These are phyloP conservation scores for Chrysoporthe puriensis DNA, from an alignment of 2,329 filamentous ascomycete species.

Conservation along the genomic window DNA sequence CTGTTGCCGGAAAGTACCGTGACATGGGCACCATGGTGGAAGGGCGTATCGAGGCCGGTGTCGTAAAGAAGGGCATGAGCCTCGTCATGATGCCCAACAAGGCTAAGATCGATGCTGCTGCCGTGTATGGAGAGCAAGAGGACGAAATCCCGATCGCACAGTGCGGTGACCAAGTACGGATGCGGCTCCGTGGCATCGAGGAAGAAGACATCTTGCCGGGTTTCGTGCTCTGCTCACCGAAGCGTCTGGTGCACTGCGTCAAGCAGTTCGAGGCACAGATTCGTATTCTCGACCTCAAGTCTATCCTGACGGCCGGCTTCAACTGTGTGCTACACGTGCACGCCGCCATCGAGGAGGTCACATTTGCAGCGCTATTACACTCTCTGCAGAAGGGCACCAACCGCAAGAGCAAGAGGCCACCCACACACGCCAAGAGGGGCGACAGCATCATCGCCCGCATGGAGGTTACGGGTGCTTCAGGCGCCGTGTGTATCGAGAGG, in stretches of 20 bases:
- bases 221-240: constrained; percentile 94
- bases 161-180: constrained; percentile 91
- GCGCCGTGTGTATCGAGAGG: constrained; percentile 86
- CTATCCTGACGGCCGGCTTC: constrained; percentile 90
- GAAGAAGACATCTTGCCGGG: constrained; percentile 96
- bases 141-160: constrained; percentile 82
- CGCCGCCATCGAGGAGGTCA: constrained; percentile 96
- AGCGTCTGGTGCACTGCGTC: constrained; percentile 91
- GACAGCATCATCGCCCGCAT: constrained; percentile 90
- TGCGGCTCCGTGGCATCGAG: constrained; percentile 91
- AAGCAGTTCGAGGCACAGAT: constrained; percentile 93
- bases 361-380: constrained; percentile 84
- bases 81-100: constrained; percentile 97
- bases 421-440: constrained; percentile 83
- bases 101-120: constrained; percentile 77
- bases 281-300: constrained; percentile 91
- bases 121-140: constrained; percentile 93
- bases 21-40: constrained; percentile 98
- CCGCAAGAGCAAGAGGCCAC: constrained; percentile 89
- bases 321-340: constrained; percentile 98
- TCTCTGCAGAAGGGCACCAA: constrained; percentile 94
- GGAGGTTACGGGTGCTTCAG: constrained; percentile 82
- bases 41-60: constrained; percentile 93
- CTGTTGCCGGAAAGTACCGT: constrained; percentile 91
- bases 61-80: constrained; percentile 85